Evolutionary conservation across 1,284 basidiomycete species (phyloP).

Genomic region (Puccinia novopanici): DNA sequence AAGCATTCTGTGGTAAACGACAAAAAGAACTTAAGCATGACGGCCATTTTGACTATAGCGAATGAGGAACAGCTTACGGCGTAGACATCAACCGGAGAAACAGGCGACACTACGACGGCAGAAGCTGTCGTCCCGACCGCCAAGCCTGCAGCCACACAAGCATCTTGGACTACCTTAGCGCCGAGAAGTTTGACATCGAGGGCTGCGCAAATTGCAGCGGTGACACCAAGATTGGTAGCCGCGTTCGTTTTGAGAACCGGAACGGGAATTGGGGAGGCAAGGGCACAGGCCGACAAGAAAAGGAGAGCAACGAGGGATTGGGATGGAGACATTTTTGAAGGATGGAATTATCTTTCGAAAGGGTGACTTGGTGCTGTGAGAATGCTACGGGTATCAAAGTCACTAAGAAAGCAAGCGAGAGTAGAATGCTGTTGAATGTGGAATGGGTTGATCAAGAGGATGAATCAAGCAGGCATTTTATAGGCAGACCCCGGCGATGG

Average conservation of each 20-base stretch:
- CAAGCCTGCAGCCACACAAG: slow-evolving; percentile 1
- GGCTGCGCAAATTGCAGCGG: background rate
- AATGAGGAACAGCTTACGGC: background rate
- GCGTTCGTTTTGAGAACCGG: background rate
- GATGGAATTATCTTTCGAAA: background rate
- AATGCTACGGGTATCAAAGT: slow-evolving; percentile 5
- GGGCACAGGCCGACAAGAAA: slow-evolving; percentile 10
- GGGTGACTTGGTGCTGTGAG: background rate
- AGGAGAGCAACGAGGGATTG: slow-evolving; percentile 19
- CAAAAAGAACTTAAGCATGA: background rate
- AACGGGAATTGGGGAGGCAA: background rate
- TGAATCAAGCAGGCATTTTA: background rate
- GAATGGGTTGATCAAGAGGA: background rate
- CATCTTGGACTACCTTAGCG: background rate
- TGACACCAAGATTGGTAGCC: background rate
- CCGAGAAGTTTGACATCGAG: background rate
- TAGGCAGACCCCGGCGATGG: no score
- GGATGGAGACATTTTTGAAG: slow-evolving; percentile 13
- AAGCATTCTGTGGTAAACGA: background rate
- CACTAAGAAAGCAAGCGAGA: background rate
- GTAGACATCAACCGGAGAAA: background rate
- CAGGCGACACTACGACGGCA: background rate
- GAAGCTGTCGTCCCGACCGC: background rate
- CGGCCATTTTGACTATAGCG: background rate
- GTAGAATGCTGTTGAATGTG: background rate